Conservation (phyloP, 2,329 filamentous ascomycete species). For the Alternaria infectoria region DNA sequence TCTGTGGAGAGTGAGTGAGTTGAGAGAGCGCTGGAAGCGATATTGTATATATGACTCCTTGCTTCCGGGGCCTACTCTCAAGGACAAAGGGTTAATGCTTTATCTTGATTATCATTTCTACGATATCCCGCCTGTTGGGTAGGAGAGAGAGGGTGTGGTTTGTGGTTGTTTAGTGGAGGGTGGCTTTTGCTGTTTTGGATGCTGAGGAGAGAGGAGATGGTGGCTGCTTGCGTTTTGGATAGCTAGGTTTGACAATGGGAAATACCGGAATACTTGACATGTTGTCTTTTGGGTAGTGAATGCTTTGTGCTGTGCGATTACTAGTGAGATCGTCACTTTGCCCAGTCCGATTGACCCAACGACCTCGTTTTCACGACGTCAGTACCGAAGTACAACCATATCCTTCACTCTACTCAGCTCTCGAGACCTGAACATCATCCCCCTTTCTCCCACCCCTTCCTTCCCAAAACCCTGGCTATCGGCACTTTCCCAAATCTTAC, state of each 20-base stretch:
- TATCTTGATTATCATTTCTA: slow-evolving; percentile 24
- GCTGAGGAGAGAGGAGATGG: not conserved
- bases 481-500: not conserved
- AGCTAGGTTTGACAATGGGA: not conserved
- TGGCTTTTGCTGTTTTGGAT: not conserved
- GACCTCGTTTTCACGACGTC: not conserved
- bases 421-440: no score
- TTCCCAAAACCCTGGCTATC: not conserved
- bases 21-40: slow-evolving; percentile 2
- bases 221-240: slow-evolving; percentile 4
- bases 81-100: slow-evolving; percentile 10
- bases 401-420: no score
- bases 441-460: not conserved
- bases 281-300: not conserved
- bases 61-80: not conserved
- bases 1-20: not conserved
- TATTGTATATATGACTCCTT: slow-evolving; percentile 23
- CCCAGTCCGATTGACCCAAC: not conserved
- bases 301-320: not conserved
- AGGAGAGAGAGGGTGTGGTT: not conserved
- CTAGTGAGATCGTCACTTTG: not conserved
- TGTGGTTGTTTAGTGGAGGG: not conserved
- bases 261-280: not conserved
- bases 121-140: slow-evolving; percentile 16
- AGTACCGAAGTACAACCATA: not conserved